Base-by-base conservation (phyloP, 2,329 filamentous ascomycete species). In the Alternaria longipes region DNA sequence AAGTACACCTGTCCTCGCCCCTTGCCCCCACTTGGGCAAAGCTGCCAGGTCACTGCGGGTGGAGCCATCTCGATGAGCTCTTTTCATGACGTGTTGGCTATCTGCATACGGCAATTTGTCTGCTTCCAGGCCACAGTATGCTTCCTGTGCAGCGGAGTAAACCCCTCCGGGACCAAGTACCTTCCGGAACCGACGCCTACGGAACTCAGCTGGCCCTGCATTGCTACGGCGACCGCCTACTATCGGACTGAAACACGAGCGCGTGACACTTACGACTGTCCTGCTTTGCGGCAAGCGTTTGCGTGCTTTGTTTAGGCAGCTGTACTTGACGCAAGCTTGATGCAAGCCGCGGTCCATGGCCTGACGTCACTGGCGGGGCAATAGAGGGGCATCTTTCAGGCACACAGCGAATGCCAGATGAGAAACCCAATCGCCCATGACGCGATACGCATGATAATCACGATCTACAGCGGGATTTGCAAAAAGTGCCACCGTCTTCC, bases 391-490 rank as follows among this genome's bases (percentile, higher is more conserved):
- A 42, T 26, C 26, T 44, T 54, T 42, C 59, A 51, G 59, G 58
- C 54, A 60, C 58, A 30, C 62, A 40, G 47, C 56, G 56, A 64
- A 55, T 55, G 40, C 56, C 24, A 51, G 44, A 52, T 49, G 40
- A 49, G 47, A 36, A 40, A 30, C 22, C 41, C 12, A 46, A 42
- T 52, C 36, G 30, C 53, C 49, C 51, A 62, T 61, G 61, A 57
- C 56, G 45, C 60, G 60, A 65, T 63, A 55, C 20, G 49, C 57
- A 62, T 64, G 60, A n/a, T 44, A 58, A 58, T 60, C 44, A 51
- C 60, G 65, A 67, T 67, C 64, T 53, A 44, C 63, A 67, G 60
- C 44, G 54, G 51, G 7, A 63, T 59, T 61, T 46, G 44, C 40
- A 41, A 46, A 56, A 52, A 52, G 54, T 61, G 59, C 56, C 59